Base-by-base conservation (phyloP, 139 green algal species). In the Chlamydomonas schloesseri region DNA sequence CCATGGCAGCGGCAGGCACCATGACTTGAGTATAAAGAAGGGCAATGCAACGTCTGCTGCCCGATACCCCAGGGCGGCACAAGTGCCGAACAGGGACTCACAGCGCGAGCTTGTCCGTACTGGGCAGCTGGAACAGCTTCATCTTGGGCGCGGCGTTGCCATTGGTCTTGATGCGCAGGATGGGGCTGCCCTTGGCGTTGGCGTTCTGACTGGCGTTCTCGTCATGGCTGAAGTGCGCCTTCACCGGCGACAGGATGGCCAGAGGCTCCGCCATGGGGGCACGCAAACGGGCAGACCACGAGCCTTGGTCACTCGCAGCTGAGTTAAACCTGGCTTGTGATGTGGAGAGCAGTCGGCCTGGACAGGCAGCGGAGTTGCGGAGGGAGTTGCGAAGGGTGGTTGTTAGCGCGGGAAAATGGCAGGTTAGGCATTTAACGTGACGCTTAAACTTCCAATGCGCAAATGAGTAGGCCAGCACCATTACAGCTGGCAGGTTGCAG, bases 81-180 rank as follows among this genome's bases (percentile, higher is more conserved):
- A 20, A 28, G 24, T 26, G 57, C 57, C 4, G 24, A 65, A 4
- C 24, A 4, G 15, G 9, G 4, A 84, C 78, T 84, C 31, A 84
- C 78, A 84, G 78, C n/a, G 50, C 64, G 78, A 46, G 55, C 42
- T 84, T 65, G n/a, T 84, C 78, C 64, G 29, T 67, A 20, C 29
- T 9, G 24, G 64, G 42, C 29, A 84, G 9, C 10, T 47, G 20
- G 23, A 84, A 84, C 6, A 84, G 46, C 78, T 84, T 74, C 42
- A 74, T 42, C 64, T 74, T 84, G 64, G 78, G 62, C n/a, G 65
- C 29, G 2, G 46, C 74, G 13, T 36, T 11, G 58, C 21, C 62
- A 50, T 8, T 8, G 42, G 42, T 50, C 67, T 72, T 72, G 67
- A 14, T 31, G 67, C 11, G 13, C 15, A 29, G 31, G 15, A 6